Evolutionary conservation across 2,329 filamentous ascomycete species (phyloP).

Genomic region (Apiospora hydei): DNA sequence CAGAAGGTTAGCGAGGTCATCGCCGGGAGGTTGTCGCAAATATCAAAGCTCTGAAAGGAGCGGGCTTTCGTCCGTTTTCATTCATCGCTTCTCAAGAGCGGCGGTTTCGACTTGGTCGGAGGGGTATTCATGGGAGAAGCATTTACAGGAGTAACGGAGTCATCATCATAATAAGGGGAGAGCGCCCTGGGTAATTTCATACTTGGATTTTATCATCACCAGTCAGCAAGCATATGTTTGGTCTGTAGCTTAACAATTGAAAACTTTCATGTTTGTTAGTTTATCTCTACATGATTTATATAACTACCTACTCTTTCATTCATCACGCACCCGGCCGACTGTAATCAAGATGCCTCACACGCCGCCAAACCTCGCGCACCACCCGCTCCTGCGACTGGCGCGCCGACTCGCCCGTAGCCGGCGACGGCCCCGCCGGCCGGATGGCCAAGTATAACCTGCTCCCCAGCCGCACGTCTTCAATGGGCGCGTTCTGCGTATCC

Average conservation of each 20-base stretch:
- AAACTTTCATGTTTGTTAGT: background rate
- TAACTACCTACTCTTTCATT: too few species aligned
- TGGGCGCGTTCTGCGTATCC: conserved; percentile 59
- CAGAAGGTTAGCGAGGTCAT: conserved; percentile 63
- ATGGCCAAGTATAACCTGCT: conserved; percentile 76
- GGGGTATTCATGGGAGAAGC: background rate
- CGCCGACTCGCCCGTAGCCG: conserved; percentile 64
- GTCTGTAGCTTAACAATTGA: background rate
- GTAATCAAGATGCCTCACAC: conserved; percentile 73
- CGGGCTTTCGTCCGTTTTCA: background rate
- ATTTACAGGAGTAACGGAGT: conserved; percentile 24
- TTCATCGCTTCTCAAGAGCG: background rate
- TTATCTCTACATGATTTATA: background rate
- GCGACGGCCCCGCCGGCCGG: conserved; percentile 67
- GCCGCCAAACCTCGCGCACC: conserved; percentile 75
- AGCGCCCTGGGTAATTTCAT: background rate
- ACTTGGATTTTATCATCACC: background rate
- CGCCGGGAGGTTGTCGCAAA: conserved; percentile 48
- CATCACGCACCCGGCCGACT: conserved; percentile 63
- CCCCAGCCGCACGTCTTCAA: conserved; percentile 68
- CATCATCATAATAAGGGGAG: background rate
- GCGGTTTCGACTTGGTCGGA: background rate
- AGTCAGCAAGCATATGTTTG: background rate
- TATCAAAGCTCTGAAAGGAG: conserved; percentile 37
- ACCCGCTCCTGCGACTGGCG: conserved; percentile 73